Evolutionary conservation across 78 protist genomes (phyloP).

Genomic region (Fonticula alba): DNA sequence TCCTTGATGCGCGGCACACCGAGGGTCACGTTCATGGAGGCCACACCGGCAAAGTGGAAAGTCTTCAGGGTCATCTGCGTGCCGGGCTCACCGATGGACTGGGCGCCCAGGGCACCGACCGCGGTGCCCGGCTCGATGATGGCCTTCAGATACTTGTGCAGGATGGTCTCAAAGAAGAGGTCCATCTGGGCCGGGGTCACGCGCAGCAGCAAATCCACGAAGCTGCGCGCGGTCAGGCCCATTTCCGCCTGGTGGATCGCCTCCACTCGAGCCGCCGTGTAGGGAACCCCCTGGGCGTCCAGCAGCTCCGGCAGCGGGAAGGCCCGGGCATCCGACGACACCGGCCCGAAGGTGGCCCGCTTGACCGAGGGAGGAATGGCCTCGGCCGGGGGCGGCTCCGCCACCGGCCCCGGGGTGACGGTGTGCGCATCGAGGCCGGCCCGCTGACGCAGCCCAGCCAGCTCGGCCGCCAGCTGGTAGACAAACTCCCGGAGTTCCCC

Average conservation of each 20-base stretch:
- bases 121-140: constrained; percentile 87
- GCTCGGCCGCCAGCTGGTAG: constrained; percentile 4
- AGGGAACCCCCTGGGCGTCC: too few relatives aligned
- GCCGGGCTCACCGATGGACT: constrained; percentile 93
- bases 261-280: too few relatives aligned
- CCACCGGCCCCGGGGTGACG: too few relatives aligned
- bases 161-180: background rate
- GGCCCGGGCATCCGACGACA: too few relatives aligned
- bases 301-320: too few relatives aligned
- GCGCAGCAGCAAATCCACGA: background rate
- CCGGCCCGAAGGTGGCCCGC: too few relatives aligned
- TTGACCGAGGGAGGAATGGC: too few relatives aligned
- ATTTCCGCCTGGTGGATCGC: too few relatives aligned
- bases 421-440: constrained; percentile 1
- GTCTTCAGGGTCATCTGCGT: constrained; percentile 99
- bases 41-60: constrained; percentile 99
- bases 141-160: background rate
- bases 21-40: constrained; percentile 82
- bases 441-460: constrained; percentile 9
- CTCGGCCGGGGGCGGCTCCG: too few relatives aligned
- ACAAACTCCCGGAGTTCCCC: constrained; percentile 20
- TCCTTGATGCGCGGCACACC: constrained; percentile 90
- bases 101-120: constrained; percentile 97
- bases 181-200: background rate
- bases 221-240: too few relatives aligned